These are phyloP conservation scores for Mucor piriformis DNA, from an alignment of 371 early-diverging fungal genomes.

Conservation along the genomic window DNA sequence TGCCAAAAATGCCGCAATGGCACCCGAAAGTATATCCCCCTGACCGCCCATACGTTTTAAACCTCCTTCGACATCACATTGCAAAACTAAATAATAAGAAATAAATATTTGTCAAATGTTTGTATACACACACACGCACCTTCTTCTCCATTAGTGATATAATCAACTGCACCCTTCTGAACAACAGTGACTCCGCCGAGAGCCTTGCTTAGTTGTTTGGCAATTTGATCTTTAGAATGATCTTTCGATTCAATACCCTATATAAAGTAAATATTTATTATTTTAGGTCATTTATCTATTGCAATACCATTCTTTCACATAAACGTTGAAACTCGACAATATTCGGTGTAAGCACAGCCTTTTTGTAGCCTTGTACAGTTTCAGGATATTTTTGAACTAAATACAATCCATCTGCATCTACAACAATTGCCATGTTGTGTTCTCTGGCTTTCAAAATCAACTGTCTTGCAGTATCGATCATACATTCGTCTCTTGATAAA, in stretches of 20 bases:
- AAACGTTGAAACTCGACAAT: conserved; percentile 84
- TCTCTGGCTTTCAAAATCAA: conserved; percentile 69
- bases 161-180: conserved; percentile 84
- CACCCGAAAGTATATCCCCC: conserved; percentile 95
- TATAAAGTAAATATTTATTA: conserved; percentile 7
- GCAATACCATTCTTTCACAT: conserved; percentile 67
- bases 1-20: conserved; percentile 84
- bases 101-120: conserved; percentile 4
- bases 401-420: conserved; percentile 93
- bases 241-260: conserved; percentile 48
- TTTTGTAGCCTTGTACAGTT: conserved; percentile 68
- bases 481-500: conserved; percentile 73
- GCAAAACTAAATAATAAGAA: conserved; percentile 40
- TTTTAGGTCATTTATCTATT: not conserved
- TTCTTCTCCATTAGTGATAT: conserved; percentile 74
- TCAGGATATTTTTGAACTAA: conserved; percentile 76
- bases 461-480: conserved; percentile 62
- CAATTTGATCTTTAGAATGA: conserved; percentile 39
- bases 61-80: conserved; percentile 72
- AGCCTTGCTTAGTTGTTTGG: conserved; percentile 49
- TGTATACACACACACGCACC: conserved; percentile 9
- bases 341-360: conserved; percentile 92
- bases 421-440: conserved; percentile 72
- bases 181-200: conserved; percentile 79
- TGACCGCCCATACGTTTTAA: conserved; percentile 97